Evolutionary conservation across 176 grass and related monocot species (phyloP).

Genomic region (bread wheat (Triticum aestivum)): IWGSC_CS_RefSeq_v2.1 NC_057812.1:341205258-341205757

Average conservation of each 20-base stretch:
- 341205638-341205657: no score
- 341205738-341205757: no score
- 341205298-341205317: background rate
- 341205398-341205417: constrained; percentile 18
- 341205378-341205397: constrained; percentile 18
- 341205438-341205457: constrained; percentile 54
- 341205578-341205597: constrained; percentile 20
- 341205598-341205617: constrained; percentile 33
- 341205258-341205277: background rate
- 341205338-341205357: constrained; percentile 34
- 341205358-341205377: constrained; percentile 45
- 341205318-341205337: background rate
- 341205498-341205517: background rate
- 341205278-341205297: background rate
- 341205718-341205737: no score
- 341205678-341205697: no score
- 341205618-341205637: constrained; percentile 15
- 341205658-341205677: no score
- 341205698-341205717: no score
- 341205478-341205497: background rate
- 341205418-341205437: constrained; percentile 64
- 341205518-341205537: background rate
- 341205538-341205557: constrained; percentile 41
- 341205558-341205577: no score
- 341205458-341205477: background rate